Base-by-base conservation (phyloP, 139 green algal genomes). In the Pleodorina starrii region DNA sequence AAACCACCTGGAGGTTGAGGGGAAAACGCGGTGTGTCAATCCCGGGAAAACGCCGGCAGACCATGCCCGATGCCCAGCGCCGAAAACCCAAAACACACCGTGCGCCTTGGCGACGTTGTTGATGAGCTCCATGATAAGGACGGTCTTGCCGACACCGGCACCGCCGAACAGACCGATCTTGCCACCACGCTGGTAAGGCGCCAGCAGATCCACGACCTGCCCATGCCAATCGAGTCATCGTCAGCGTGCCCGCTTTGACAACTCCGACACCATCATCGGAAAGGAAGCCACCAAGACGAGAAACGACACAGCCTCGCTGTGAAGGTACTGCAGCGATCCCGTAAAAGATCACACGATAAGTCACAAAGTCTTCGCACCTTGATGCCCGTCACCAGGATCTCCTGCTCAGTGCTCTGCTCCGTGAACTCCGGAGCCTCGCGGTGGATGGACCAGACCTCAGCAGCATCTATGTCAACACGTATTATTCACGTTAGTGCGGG, bases 41-140 rank as follows among this genome's bases (percentile, higher is more conserved):
- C 59, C 59, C 27, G 14, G 59, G 11, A 71, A 71, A 32, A 36
- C 11, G 21, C 6, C 59, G 7, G 71, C 38, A 51, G 71, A 36
- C 51, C 51, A 60, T n/a, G n/a, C 4, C 6, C 59, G 27, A 36
- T n/a, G 21, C 68, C 68, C 68, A 44, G 25, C 68, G 68, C 68
- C 25, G 23, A 71, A 32, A 71, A n/a, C 21, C 16, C 14, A 11
- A 36, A 0, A 57, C 95, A 50, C 90, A 98, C 98, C 98, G 92
- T 99, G 98, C 32, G 91, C 98, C 95, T 99, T 99, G 86, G 98
- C 98, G 60, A 99, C 95, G 93, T 99, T 99, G 95, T 99, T 99
- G 93, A 99, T 99, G 40, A 99, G 98, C 95, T 99, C 98, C 98
- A 99, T 99, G 86, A 99, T 99, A 21, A 99, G 96, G 94, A 99